A percentile compares a stretch with the other conserved stretches of the same genome.
Conservation (phyloP, 2,329 filamentous ascomycete species). For the Albophoma yamanashiensis region DNA sequence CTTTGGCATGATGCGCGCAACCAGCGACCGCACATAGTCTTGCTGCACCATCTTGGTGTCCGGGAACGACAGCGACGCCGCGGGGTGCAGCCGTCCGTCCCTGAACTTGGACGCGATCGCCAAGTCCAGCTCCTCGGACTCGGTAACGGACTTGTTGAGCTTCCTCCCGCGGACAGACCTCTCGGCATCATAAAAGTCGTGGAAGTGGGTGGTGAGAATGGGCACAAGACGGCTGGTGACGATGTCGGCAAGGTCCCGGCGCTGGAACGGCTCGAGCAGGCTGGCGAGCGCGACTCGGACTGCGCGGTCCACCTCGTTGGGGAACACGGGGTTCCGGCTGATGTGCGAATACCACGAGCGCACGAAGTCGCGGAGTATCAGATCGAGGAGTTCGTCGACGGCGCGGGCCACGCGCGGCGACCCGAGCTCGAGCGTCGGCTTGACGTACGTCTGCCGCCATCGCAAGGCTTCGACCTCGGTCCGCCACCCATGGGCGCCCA, state of each 20-base stretch:
- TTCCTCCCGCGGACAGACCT: constrained; percentile 76
- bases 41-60: constrained; percentile 81
- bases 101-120: constrained; percentile 93
- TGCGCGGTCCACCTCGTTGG: constrained; percentile 75
- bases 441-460: constrained; percentile 55
- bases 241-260: constrained; percentile 75
- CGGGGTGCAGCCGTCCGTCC: constrained; percentile 79
- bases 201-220: constrained; percentile 78
- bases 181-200: constrained; percentile 86
- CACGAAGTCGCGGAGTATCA: constrained; percentile 76
- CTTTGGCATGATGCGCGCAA: constrained; percentile 60
- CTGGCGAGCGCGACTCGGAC: constrained; percentile 63
- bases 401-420: constrained; percentile 70
- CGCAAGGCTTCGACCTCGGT: constrained; percentile 58
- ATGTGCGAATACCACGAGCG: constrained; percentile 82
- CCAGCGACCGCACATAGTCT: constrained; percentile 71
- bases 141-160: constrained; percentile 80
- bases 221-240: constrained; percentile 76
- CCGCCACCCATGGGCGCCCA: constrained; percentile 54
- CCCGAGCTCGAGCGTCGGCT: constrained; percentile 60
- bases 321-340: constrained; percentile 68
- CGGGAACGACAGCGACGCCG: constrained; percentile 71
- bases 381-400: constrained; percentile 66
- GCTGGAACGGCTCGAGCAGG: constrained; percentile 60
- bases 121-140: constrained; percentile 90